Conservation (phyloP, 2,329 filamentous ascomycete species). For the Penicillium sumatraense region DNA sequence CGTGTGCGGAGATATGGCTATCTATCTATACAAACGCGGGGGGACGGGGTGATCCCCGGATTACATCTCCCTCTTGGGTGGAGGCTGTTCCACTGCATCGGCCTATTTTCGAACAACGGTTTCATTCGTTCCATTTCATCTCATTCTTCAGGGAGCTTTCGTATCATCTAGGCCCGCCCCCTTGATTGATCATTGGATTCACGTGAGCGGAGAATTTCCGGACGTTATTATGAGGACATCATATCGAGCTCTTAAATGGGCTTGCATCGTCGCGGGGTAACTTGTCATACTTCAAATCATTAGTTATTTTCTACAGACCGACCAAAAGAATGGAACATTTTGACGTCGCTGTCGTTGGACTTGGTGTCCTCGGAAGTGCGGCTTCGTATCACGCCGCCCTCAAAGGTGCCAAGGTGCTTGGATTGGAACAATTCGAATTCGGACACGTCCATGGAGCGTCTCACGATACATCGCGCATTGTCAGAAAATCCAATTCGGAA, state of each 20-base stretch:
- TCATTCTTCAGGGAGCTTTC: neutral
- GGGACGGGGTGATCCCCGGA: neutral
- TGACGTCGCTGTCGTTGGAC: slow-evolving; percentile 33
- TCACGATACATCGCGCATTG: slow-evolving; percentile 34
- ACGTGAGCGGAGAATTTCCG: neutral
- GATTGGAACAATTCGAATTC: slow-evolving; percentile 34
- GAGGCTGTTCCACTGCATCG: neutral
- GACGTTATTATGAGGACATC: neutral
- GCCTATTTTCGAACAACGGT: neutral
- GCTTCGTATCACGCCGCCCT: slow-evolving; percentile 29
- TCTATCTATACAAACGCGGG: neutral
- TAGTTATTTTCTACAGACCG: neutral
- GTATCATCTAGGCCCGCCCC: neutral
- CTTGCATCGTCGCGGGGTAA: neutral
- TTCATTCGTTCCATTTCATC: neutral
- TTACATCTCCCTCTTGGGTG: neutral
- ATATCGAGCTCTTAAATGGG: neutral
- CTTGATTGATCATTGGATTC: neutral
- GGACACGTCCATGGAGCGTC: slow-evolving; percentile 34
- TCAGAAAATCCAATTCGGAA: slow-evolving; percentile 28
- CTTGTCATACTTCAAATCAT: neutral
- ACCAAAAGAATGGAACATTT: slow-evolving; percentile 23
- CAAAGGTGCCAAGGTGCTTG: slow-evolving; percentile 32
- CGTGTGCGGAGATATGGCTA: neutral
- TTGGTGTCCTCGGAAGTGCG: slow-evolving; percentile 32